Evolutionary conservation across 2,329 filamentous ascomycete genomes (phyloP).

Genomic region (Venturia asperata): DNA sequence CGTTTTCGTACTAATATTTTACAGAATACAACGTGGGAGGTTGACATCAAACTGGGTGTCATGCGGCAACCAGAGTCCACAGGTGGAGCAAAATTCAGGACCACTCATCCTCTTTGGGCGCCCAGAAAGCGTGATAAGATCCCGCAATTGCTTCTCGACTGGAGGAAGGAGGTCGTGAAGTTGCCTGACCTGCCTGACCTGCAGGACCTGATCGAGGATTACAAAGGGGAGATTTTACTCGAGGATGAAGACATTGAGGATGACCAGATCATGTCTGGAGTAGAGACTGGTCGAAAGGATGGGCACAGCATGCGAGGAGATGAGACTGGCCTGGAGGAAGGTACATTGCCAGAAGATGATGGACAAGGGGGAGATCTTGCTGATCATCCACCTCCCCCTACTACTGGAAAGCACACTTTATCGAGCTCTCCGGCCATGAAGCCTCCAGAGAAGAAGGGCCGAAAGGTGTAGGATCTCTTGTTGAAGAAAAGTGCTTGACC

Average conservation of each 20-base stretch:
- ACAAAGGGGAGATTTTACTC: background rate
- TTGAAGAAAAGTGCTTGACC: background rate
- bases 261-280: background rate
- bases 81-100: background rate
- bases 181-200: background rate
- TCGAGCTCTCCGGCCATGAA: background rate
- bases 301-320: background rate
- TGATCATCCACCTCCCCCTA: background rate
- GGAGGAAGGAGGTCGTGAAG: background rate
- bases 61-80: background rate
- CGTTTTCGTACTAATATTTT: background rate
- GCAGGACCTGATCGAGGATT: background rate
- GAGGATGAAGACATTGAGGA: background rate
- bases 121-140: background rate
- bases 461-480: background rate
- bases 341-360: background rate
- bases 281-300: background rate
- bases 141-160: background rate
- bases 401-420: background rate
- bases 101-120: background rate
- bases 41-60: conserved; percentile 3
- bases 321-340: background rate
- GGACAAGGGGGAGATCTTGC: background rate
- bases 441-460: background rate
- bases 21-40: conserved; percentile 3